Evolutionary conservation across 371 early-diverging fungal genomes (phyloP), one percentile per base, ranked within the genome.

Genomic region (Actinomortierella ambigua): DNA sequence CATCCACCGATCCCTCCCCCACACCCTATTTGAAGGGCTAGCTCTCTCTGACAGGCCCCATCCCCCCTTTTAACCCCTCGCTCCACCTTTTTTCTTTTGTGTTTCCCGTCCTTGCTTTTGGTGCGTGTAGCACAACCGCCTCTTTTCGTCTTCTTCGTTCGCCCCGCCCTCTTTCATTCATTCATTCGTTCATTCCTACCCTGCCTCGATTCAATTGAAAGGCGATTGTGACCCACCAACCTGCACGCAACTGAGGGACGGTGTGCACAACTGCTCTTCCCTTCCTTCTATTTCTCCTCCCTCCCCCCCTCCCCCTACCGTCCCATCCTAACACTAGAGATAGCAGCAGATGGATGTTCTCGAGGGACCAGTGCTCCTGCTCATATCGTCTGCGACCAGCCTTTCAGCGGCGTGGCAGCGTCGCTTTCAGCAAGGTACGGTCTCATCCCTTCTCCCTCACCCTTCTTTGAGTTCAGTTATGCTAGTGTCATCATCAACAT

Each of bases 401-500:
- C 43, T 63, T 29, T 63, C 52, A 46, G 46, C 60, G 3, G 20
- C 53, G 40, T 73, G 73, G 73, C 63, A 63, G 46, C 63, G 63
- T 41, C 50, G 55, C 14, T 63, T 57, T 41, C 73, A 73, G 50
- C 67, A 66, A 73, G 73, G 73, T 73, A 63, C 28, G n/a, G n/a
- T n/a, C n/a, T n/a, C n/a, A n/a, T n/a, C n/a, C n/a, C n/a, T n/a
- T n/a, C n/a, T n/a, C n/a, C n/a, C n/a, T n/a, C n/a, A n/a, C n/a
- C n/a, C n/a, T n/a, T n/a, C n/a, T n/a, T n/a, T n/a, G n/a, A n/a
- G n/a, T n/a, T n/a, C n/a, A n/a, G n/a, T n/a, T n/a, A n/a, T n/a
- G n/a, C n/a, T n/a, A n/a, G n/a, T n/a, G n/a, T n/a, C n/a, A n/a
- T n/a, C n/a, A n/a, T n/a, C n/a, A n/a, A n/a, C n/a, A n/a, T n/a